phyloP scores from a whole-genome alignment of 2,329 filamentous ascomycete genomes.

The Myrmaecium sp. region DNA sequence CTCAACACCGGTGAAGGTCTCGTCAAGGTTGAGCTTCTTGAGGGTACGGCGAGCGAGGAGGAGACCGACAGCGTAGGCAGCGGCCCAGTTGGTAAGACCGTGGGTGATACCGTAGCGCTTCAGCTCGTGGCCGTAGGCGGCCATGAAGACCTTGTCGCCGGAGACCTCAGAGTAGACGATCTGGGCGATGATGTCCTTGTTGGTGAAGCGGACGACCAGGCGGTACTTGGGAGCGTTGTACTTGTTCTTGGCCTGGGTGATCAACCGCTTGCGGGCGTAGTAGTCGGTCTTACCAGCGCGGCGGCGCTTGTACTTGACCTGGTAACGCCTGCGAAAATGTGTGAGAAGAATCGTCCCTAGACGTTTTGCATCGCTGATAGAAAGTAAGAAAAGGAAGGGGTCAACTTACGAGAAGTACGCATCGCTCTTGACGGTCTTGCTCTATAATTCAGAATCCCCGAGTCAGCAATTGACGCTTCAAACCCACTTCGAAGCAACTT shows the following conservation, averaged over 20 bases:
- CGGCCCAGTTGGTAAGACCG: constrained; percentile 99
- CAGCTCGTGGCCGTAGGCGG: constrained; percentile 95
- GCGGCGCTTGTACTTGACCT: constrained; percentile 99
- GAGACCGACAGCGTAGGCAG: constrained; percentile 91
- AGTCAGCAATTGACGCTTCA: constrained; percentile 99
- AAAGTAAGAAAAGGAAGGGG: constrained; percentile 2
- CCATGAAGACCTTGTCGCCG: constrained; percentile 89
- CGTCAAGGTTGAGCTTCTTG: constrained; percentile 89
- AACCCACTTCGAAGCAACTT: constrained; percentile 88
- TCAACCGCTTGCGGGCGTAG: constrained; percentile 98
- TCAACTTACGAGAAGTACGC: constrained; percentile 87
- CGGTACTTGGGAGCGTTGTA: constrained; percentile 99
- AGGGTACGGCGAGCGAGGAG: constrained; percentile 92
- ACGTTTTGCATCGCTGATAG: too few species aligned
- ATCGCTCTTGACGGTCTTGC: constrained; percentile 93
- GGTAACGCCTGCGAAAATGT: constrained; percentile 57
- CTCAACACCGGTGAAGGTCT: constrained; percentile 88
- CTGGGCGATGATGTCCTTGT: constrained; percentile 98
- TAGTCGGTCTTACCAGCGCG: constrained; percentile 97
- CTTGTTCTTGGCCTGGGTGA: constrained; percentile 99
- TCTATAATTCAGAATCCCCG: constrained; percentile 51
- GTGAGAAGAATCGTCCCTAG: constrained; percentile 9
- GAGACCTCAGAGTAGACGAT: constrained; percentile 92
- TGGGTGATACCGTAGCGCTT: constrained; percentile 94
- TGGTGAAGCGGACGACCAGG: constrained; percentile 97